Base-by-base conservation (phyloP, 345 rosid genomes). In the Orychophragmus violaceus region DNA sequence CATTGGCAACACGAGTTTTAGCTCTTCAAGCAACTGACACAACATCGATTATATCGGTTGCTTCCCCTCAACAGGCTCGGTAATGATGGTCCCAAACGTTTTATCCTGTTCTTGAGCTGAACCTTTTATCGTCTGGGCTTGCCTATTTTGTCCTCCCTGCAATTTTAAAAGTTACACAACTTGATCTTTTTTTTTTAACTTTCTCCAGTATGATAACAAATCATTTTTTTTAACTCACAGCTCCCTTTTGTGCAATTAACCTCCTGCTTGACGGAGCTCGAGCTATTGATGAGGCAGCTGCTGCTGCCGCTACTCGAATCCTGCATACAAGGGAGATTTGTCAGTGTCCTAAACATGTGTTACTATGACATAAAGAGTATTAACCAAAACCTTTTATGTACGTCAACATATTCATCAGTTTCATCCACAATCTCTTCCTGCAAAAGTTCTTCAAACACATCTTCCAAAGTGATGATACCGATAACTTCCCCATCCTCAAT, bases 341-440 rank as follows among this genome's bases (percentile, higher is more conserved):
- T 59, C 49, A 62, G 57, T 13, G 6, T 3, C 50, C 65, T 16
- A 55, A 25, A 64, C 53, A 57, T 33, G 4, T n/a, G 10, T 39
- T 39, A 14, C 45, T 35, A 35, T 35, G 39, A 10, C 6, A 29
- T 24, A 30, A 13, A 19, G 13, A 3, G 12, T 4, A 2, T 36
- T 21, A 45, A 11, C 16, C 41, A 35, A 0, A 14, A 90, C 97
- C 97, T 90, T 84, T 85, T 94, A 80, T 94, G 99, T 17, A 94
- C 97, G 60, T 90, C 99, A 33, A 94, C 96, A 71, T 84, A 94
- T 79, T 90, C 98, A 82, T 90, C 98, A 18, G 97, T 93, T 80
- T 93, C 98, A 76, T 93, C 98, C 51, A 94, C 96, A 71, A 94
- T 94, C 85, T 94, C 97, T 78, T 94, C 99, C 82, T 94, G 87